Evolutionary conservation across 306 rosid species (phyloP), one percentile per base, ranked within the genome.

Genomic region (Trifolium dubium): DNA sequence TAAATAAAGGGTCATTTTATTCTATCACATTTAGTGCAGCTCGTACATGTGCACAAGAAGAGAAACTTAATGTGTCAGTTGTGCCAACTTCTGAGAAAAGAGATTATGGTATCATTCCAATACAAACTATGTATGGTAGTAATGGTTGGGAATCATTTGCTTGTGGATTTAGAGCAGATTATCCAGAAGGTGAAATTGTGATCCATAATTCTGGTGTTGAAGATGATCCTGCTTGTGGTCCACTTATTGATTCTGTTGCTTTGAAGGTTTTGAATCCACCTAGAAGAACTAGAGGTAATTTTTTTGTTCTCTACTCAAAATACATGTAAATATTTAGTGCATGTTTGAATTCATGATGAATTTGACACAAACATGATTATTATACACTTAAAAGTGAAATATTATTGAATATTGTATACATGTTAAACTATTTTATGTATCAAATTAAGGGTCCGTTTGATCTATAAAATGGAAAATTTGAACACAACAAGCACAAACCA

Each of bases 211-310:
- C 93, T 0, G 96, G 92, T 34, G 43, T 54, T 0, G 88, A 83
- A 76, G 94, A 90, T 4, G 94, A 92, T 60, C 86, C 94, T 1
- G 93, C 94, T 58, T 92, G 98, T 47, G 98, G 98, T 46, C 98
- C 98, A 0, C 87, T 92, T 35, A 88, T 92, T 43, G 89, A 85
- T 63, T 87, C 92, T 0, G 83, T 92, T 62, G 96, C 92, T 2
- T 53, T 92, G 70, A 92, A 81, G 80, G 31, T 76, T 73, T 51
- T 92, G 87, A n/a, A 34, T 49, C 84, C 71, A 54, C 89, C 98
- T 1, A 88, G 39, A 72, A 87, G 91, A 34, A 84, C 88, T 0
- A 73, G 65, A 64, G 92, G 93, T 89, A 61, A 55, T 61, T 30
- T 35, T 7, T 60, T 5, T 60, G 46, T 54, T 30, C 67, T 30